These are phyloP conservation scores for Hamamelis virginiana DNA, from an alignment of 164 flowering plant species.

Conservation along the genomic window DNA sequence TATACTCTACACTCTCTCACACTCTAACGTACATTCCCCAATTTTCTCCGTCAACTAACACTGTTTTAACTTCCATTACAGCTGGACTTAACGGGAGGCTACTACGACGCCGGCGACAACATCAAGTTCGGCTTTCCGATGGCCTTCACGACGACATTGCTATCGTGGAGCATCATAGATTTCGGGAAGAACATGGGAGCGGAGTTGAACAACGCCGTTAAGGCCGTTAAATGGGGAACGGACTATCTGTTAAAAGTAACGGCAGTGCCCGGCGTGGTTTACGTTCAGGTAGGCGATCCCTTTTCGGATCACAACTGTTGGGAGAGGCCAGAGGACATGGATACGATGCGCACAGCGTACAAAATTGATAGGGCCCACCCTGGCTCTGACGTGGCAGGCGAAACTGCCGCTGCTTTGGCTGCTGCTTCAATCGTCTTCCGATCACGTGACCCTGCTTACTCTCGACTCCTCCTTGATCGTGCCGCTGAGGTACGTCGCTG, in stretches of 20 bases:
- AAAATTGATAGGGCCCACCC: constrained; percentile 60
- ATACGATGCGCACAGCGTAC: constrained; percentile 70
- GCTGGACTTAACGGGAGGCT: constrained; percentile 84
- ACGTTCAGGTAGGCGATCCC: constrained; percentile 79
- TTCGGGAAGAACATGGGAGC: constrained; percentile 65
- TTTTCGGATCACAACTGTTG: constrained; percentile 82
- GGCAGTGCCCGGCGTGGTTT: constrained; percentile 47
- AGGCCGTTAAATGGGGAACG: constrained; percentile 74
- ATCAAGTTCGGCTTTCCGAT: constrained; percentile 92
- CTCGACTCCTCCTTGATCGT: constrained; percentile 56
- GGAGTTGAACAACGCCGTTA: constrained; percentile 60
- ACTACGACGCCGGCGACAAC: constrained; percentile 97
- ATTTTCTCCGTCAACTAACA: background rate
- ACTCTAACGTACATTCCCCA: background rate
- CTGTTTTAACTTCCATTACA: constrained; percentile 18
- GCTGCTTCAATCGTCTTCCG: constrained; percentile 87
- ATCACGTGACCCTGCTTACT: constrained; percentile 62
- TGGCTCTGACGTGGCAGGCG: constrained; percentile 94
- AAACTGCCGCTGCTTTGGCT: constrained; percentile 92
- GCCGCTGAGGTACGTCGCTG: constrained; percentile 58
- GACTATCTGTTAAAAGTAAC: constrained; percentile 79
- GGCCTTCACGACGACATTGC: constrained; percentile 84
- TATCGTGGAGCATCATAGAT: constrained; percentile 85
- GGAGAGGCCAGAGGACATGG: constrained; percentile 98
- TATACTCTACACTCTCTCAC: background rate